Conservation (phyloP, 1,284 basidiomycete genomes). For the Malassezia brasiliensis region DNA sequence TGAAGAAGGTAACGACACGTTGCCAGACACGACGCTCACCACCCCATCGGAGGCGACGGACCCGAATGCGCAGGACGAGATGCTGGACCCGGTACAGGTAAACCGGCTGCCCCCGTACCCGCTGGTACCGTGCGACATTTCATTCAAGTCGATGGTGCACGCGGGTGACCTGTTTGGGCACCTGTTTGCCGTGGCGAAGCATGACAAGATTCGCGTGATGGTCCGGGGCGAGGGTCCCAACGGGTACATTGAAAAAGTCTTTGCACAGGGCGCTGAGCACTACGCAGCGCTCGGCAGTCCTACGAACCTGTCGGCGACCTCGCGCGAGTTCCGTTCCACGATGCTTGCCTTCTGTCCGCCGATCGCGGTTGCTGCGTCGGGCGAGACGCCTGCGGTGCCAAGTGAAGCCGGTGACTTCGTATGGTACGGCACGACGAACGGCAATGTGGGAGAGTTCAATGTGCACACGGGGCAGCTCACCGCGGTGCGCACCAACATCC, state of each 20-base stretch:
- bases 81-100: constrained; percentile 11
- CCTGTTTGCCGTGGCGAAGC: background rate
- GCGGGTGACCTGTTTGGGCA: constrained; percentile 1
- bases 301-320: background rate
- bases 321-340: constrained; percentile 11
- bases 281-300: constrained; percentile 10
- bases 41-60: background rate
- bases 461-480: constrained; percentile 23
- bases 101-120: constrained; percentile 12
- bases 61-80: background rate
- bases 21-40: background rate
- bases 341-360: constrained; percentile 12
- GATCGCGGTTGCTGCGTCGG: background rate
- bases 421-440: constrained; percentile 41
- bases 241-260: background rate
- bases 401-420: constrained; percentile 27
- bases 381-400: background rate
- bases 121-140: constrained; percentile 3
- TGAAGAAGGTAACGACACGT: background rate
- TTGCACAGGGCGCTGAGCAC: constrained; percentile 9
- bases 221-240: background rate
- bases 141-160: background rate
- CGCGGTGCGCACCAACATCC: constrained; percentile 24
- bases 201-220: constrained; percentile 9
- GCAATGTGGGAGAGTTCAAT: constrained; percentile 41